phyloP scores from a whole-genome alignment of 2,329 filamentous ascomycete species.

The Aspergillus eucalypticola region DNA sequence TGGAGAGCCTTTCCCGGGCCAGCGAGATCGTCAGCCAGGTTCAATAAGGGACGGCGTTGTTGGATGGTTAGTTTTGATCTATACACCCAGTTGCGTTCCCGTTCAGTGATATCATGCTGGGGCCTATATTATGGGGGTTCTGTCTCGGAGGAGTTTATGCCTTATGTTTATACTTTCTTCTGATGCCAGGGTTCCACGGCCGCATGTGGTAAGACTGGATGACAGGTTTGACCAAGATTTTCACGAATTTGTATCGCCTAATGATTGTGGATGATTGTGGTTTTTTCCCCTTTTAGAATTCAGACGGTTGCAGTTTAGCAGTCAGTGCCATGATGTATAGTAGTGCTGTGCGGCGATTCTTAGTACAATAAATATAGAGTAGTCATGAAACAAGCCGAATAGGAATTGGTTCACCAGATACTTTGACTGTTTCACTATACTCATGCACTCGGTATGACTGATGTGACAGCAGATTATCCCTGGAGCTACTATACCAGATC shows the following conservation, averaged over 20 bases:
- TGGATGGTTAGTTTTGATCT: constrained; percentile 22
- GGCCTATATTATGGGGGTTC: constrained; percentile 17
- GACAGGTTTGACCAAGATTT: constrained; percentile 19
- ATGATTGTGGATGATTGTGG: constrained; percentile 23
- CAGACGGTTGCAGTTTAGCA: constrained; percentile 11
- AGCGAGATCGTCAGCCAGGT: constrained; percentile 92
- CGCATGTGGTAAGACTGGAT: constrained; percentile 11
- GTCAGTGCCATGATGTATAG: constrained; percentile 8
- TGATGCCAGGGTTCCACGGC: constrained; percentile 14
- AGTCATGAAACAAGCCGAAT: too few species aligned
- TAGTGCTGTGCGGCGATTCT: constrained; percentile 3
- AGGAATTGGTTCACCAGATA: too few species aligned
- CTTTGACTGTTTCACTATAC: too few species aligned
- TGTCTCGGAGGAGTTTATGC: constrained; percentile 12
- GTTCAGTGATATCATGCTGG: constrained; percentile 4
- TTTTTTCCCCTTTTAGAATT: constrained; percentile 17
- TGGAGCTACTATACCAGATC: too few species aligned
- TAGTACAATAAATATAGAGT: too few species aligned
- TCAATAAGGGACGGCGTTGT: constrained; percentile 44
- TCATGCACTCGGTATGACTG: too few species aligned
- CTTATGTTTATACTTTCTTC: constrained; percentile 19
- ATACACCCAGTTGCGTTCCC: constrained; percentile 12
- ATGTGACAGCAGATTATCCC: too few species aligned
- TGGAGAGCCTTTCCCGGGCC: constrained; percentile 84
- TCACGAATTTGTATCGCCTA: constrained; percentile 29